Evolutionary conservation across 176 grass and related monocot genomes (phyloP).

Genomic region (Zea mays): DNA sequence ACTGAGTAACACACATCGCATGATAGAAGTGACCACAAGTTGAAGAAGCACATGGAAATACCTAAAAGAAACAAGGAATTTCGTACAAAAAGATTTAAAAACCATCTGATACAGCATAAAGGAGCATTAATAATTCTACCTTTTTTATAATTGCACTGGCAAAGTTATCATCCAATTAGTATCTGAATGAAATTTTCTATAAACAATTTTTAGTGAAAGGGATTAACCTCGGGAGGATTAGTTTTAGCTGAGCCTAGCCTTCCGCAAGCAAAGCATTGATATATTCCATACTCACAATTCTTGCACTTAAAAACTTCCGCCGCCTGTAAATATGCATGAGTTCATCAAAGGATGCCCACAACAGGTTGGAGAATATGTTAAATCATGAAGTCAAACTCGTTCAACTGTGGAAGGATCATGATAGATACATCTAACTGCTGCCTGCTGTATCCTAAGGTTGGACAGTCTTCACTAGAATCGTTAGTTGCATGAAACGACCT

Average conservation of each 20-base stretch:
- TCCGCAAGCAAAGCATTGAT: slow-evolving; percentile 74
- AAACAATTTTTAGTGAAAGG: slow-evolving; percentile 12
- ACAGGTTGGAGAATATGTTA: neutral
- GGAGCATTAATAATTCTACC: neutral
- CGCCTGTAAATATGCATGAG: slow-evolving; percentile 42
- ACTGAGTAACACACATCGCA: slow-evolving; percentile 62
- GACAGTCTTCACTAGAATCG: slow-evolving; percentile 47
- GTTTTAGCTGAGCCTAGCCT: slow-evolving; percentile 55
- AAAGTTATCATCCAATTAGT: slow-evolving; percentile 14
- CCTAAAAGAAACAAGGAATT: slow-evolving; percentile 39
- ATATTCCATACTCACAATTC: slow-evolving; percentile 55
- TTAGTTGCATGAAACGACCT: slow-evolving; percentile 67
- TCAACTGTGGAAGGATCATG: neutral
- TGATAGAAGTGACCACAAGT: slow-evolving; percentile 76
- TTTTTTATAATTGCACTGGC: neutral
- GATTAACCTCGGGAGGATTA: slow-evolving; percentile 48
- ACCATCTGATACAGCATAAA: neutral
- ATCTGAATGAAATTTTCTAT: slow-evolving; percentile 9
- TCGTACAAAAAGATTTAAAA: neutral
- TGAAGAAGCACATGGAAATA: slow-evolving; percentile 66
- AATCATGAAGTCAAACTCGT: slow-evolving; percentile 20
- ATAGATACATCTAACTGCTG: slow-evolving; percentile 58
- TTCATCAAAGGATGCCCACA: slow-evolving; percentile 19
- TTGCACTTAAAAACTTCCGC: slow-evolving; percentile 59
- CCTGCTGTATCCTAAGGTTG: slow-evolving; percentile 60